A percentile compares a stretch with the other conserved stretches of the same genome.
Conservation (phyloP, 2,329 filamentous ascomycete species). For the Zarea fungicola region DNA sequence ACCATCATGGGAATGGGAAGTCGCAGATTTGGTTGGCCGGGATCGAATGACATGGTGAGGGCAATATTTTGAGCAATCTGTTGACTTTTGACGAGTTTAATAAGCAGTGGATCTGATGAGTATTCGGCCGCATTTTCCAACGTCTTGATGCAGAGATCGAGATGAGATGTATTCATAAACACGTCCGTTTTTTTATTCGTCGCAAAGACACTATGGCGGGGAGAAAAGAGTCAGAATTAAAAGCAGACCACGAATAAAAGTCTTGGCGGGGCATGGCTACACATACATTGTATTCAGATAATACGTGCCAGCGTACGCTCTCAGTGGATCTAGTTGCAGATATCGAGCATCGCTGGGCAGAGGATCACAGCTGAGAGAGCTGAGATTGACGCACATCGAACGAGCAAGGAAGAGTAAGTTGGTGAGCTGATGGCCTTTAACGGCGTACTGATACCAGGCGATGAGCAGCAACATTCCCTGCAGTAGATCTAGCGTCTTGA, state of each 20-base stretch:
- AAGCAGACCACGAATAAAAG: not conserved
- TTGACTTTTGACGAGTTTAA: constrained; percentile 43
- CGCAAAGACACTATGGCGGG: constrained; percentile 37
- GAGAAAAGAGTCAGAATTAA: not conserved
- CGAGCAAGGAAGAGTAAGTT: constrained; percentile 45
- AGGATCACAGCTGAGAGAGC: constrained; percentile 26
- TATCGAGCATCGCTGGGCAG: constrained; percentile 22
- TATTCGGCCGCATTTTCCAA: constrained; percentile 38
- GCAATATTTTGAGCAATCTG: constrained; percentile 44
- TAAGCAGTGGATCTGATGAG: constrained; percentile 38
- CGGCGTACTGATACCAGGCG: constrained; percentile 43
- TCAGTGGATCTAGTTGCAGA: constrained; percentile 36
- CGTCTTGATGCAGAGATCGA: constrained; percentile 38
- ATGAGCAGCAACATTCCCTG: constrained; percentile 42
- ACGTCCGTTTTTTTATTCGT: constrained; percentile 44
- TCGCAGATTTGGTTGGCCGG: constrained; percentile 27
- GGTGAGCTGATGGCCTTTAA: constrained; percentile 45
- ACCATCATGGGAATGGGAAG: constrained; percentile 38
- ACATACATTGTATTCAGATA: constrained; percentile 45
- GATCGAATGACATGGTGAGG: constrained; percentile 31
- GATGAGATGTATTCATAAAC: constrained; percentile 40
- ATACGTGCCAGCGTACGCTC: constrained; percentile 45
- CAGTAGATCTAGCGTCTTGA: constrained; percentile 41
- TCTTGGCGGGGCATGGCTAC: not conserved
- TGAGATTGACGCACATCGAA: constrained; percentile 40